Conservation (phyloP, 768 basidiomycete species). For the Tricholoma furcatifolium region DNA sequence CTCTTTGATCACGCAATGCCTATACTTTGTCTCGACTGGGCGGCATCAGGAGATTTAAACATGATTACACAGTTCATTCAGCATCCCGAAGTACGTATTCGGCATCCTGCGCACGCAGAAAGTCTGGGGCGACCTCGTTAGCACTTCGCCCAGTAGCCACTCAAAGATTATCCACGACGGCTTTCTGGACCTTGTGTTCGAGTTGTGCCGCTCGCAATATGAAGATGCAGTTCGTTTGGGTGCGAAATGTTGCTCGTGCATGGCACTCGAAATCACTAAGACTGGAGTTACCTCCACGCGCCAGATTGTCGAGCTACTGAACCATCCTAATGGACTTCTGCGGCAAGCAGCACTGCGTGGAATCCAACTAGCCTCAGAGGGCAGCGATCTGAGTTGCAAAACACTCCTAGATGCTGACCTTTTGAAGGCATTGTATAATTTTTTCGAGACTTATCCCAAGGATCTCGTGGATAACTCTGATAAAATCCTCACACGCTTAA, state of each 20-base stretch:
- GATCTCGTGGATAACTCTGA: slow-evolving; percentile 13
- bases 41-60: slow-evolving; percentile 11
- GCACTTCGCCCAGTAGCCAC: slow-evolving; percentile 13
- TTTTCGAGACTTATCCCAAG: slow-evolving; percentile 11
- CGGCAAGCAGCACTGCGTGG: slow-evolving; percentile 16
- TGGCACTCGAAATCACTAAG: slow-evolving; percentile 16
- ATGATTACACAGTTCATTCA: slow-evolving; percentile 10
- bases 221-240: slow-evolving; percentile 15
- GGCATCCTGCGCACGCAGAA: slow-evolving; percentile 15
- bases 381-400: slow-evolving; percentile 9
- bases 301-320: slow-evolving; percentile 13
- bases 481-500: slow-evolving; percentile 14
- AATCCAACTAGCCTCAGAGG: slow-evolving; percentile 13
- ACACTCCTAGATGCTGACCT: slow-evolving; percentile 11
- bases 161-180: slow-evolving; percentile 14
- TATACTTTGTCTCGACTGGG: slow-evolving; percentile 17
- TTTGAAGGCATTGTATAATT: slow-evolving; percentile 9
- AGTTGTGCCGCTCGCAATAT: slow-evolving; percentile 16
- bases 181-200: slow-evolving; percentile 13
- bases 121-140: slow-evolving; percentile 15
- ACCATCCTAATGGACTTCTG: slow-evolving; percentile 11
- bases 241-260: slow-evolving; percentile 7
- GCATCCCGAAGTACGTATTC: slow-evolving; percentile 14
- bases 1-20: slow-evolving; percentile 19
- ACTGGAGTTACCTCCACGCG: slow-evolving; percentile 10